Base-by-base conservation (phyloP, 2,329 filamentous ascomycete species). In the Diaporthe sp. region DNA sequence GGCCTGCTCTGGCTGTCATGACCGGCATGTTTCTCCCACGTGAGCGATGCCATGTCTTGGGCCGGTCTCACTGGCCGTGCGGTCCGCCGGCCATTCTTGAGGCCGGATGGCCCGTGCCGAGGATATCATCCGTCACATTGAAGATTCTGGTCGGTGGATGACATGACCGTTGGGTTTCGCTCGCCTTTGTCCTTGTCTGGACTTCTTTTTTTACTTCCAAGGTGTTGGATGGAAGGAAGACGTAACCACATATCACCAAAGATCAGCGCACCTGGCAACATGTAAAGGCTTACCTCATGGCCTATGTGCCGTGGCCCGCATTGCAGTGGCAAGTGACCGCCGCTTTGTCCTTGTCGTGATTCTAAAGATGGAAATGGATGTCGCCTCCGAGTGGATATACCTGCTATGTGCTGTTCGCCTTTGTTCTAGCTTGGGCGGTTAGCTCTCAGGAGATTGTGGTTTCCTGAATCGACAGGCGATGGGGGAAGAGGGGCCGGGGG, bases 351-450 rank as follows among this genome's bases (percentile, higher is more conserved):
- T 67, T 25, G 64, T 54, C 15, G 22, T 40, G n/a, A 15, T 40
- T 68, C 47, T 54, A 68, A 68, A 68, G 64, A 68, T 68, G 64
- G 64, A 68, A 68, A 68, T 28, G 19, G 33, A 67, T 19, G 47
- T 67, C 22, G 64, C 45, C 30, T 38, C 35, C 64, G 64, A 7
- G 45, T 67, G 64, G 64, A 17, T 40, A 52, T 67, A 28, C 54
- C 47, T 25, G 64, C 47, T 54, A 28, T 68, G 64, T 25, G 64
- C 47, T 54, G 64, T 54, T 38, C 64, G 28, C 7, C 5, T 30
- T 30, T 40, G 33, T 68, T 68, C 47, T 54, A 68, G 64, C 64
- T 3, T 30, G 64, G 64, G 64, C 64, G 64, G 64, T 54, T 68
- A 68, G n/a, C 33, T 8, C 22, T 40, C 33, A 45, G 64, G 64